Evolutionary conservation across 345 rosid species (phyloP).

Genomic region (Salix purpurea): DNA sequence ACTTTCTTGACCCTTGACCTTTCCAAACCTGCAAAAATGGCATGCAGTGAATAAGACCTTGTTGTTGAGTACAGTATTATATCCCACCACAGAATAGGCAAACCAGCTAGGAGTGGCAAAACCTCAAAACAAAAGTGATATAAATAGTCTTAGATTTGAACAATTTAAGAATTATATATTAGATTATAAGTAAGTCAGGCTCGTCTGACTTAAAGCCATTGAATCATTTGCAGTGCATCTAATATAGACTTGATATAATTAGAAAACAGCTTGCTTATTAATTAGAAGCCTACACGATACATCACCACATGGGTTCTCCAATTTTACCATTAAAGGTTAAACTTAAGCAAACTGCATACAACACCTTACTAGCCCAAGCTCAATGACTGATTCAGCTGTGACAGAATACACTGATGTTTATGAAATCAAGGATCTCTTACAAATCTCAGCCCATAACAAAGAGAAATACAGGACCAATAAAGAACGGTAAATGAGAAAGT

Average conservation of each 20-base stretch:
- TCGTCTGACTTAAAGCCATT: background rate
- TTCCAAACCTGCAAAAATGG: conserved; percentile 68
- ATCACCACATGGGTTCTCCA: background rate
- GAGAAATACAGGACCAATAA: background rate
- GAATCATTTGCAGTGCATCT: background rate
- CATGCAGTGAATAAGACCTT: background rate
- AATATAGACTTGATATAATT: background rate
- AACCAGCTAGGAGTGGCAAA: background rate
- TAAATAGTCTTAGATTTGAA: background rate
- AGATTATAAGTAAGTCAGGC: background rate
- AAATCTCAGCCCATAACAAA: background rate
- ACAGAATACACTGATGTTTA: background rate
- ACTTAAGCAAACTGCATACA: background rate
- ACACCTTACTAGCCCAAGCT: background rate
- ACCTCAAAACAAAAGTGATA: background rate
- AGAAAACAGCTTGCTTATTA: background rate
- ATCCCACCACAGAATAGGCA: background rate
- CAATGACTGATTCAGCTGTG: background rate
- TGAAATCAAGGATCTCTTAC: background rate
- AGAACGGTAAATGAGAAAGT: background rate
- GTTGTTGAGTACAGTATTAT: background rate
- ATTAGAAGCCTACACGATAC: background rate
- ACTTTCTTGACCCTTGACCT: conserved; percentile 98
- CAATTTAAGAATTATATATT: background rate
- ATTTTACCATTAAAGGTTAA: background rate